Conservation (phyloP, 2,329 filamentous ascomycete genomes). For the Proliferodiscus dingleyae region DNA sequence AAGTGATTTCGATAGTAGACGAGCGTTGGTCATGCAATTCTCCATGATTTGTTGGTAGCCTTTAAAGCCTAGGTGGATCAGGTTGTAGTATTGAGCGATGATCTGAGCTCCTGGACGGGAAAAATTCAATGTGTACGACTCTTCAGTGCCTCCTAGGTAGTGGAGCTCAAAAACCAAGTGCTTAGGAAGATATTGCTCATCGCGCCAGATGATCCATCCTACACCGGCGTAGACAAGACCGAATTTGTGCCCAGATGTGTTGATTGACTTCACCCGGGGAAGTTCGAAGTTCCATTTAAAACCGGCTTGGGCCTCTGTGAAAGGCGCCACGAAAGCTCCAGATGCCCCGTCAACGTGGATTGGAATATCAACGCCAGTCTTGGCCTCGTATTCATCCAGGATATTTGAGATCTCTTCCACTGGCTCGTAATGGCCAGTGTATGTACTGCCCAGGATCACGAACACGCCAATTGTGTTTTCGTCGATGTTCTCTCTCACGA, state of each 20-base stretch:
- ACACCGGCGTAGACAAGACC: slow-evolving; percentile 62
- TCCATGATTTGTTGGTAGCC: slow-evolving; percentile 64
- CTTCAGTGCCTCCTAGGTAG: slow-evolving; percentile 67
- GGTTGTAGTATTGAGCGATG: slow-evolving; percentile 68
- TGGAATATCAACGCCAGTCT: slow-evolving; percentile 59
- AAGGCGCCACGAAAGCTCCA: slow-evolving; percentile 58
- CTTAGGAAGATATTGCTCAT: slow-evolving; percentile 59
- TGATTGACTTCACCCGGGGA: slow-evolving; percentile 61
- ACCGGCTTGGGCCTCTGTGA: slow-evolving; percentile 50
- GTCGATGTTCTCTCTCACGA: slow-evolving; percentile 63
- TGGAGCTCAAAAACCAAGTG: slow-evolving; percentile 64
- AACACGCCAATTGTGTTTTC: slow-evolving; percentile 76
- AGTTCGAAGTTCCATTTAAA: slow-evolving; percentile 60
- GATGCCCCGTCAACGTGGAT: slow-evolving; percentile 63
- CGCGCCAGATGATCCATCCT: slow-evolving; percentile 67
- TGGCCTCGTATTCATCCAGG: slow-evolving; percentile 56
- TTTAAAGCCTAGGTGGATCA: slow-evolving; percentile 63
- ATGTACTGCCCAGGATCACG: slow-evolving; percentile 66
- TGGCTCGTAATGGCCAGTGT: slow-evolving; percentile 70
- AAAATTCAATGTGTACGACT: slow-evolving; percentile 69
- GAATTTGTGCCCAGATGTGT: slow-evolving; percentile 58
- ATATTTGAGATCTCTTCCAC: slow-evolving; percentile 63
- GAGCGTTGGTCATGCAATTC: slow-evolving; percentile 60
- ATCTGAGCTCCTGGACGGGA: slow-evolving; percentile 65
- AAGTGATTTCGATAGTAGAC: slow-evolving; percentile 56